Evolutionary conservation across 2,329 filamentous ascomycete genomes (phyloP), one percentile per base, ranked within the genome.

Genomic region (Xenoacremonium recifei): DNA sequence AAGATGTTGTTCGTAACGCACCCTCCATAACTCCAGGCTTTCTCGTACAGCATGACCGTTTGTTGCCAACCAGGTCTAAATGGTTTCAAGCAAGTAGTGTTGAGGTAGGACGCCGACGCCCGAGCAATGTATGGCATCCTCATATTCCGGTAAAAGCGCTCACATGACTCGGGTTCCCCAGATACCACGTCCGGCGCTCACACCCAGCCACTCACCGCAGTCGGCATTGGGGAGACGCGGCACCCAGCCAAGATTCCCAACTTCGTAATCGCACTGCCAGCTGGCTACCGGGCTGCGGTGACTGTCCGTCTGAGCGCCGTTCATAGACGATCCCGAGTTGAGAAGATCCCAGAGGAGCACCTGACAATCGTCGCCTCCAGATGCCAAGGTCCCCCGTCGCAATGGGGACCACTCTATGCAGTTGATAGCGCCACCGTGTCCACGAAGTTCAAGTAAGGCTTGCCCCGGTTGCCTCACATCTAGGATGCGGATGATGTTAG

Each of bases 401-500:
- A 82, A 80, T 0, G 90, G 92, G 7, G 89, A 95, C 93, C 93
- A 99, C 69, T 99, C 93, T 45, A 97, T 87, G 58, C 87, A 93
- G 68, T 95, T 97, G 43, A 99, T 79, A 6, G 89, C 69, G 4
- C 89, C 87, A 17, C 82, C 80, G 61, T 99, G 92, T 17, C 93
- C 93, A 35, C 88, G 88, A 27, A 99, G 82, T 64, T 99, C 93
- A 19, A 99, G 80, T 4, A 99, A 77, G 3, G 93, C 93, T 66
- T 96, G 93, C 5, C 93, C 93, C 0, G 93, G 93, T 67, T 99
- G 93, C 36, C 93, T 85, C 3, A 97, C 92, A 59, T 99, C 93
- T 21, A 99, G 82, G 40, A 99, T 95, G 35, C 93, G 89, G 61
- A 99, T 91, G 23, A 95, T 73, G 57, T 85, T 91, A 4, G 89